Conservation (phyloP, 2,329 filamentous ascomycete genomes). For the Sporothrix globosa region DNA sequence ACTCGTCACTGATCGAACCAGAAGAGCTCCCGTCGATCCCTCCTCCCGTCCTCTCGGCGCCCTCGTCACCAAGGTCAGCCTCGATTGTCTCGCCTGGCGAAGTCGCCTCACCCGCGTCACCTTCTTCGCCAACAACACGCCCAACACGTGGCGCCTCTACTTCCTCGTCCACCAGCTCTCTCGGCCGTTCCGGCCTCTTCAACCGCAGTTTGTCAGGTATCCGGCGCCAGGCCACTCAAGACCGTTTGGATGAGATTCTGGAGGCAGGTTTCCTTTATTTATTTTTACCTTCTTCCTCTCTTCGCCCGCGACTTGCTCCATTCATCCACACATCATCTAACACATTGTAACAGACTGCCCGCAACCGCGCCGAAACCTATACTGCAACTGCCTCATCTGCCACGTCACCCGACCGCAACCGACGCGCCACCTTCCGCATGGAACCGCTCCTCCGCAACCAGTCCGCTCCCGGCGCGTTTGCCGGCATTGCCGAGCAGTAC, state of each 20-base stretch:
- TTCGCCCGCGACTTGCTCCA: neutral
- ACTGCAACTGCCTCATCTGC: neutral
- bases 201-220: constrained; percentile 18
- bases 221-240: constrained; percentile 41
- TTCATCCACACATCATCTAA: neutral
- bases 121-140: neutral
- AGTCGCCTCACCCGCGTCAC: neutral
- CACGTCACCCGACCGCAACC: constrained; percentile 2
- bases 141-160: constrained; percentile 7
- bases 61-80: neutral
- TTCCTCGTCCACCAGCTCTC: constrained; percentile 9
- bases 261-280: constrained; percentile 37
- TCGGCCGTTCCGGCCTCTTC: constrained; percentile 1
- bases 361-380: constrained; percentile 40
- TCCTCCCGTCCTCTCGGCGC: constrained; percentile 7
- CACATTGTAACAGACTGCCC: constrained; percentile 37
- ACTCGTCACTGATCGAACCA: neutral
- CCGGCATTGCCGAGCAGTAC: constrained; percentile 35
- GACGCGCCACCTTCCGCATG: constrained; percentile 30
- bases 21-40: constrained; percentile 12
- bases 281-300: neutral
- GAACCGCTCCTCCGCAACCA: constrained; percentile 35
- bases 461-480: constrained; percentile 34
- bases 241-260: constrained; percentile 43
- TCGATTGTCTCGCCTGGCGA: neutral